These are phyloP conservation scores for Rhizopus arrhizus DNA, from an alignment of 371 early-diverging fungal species.

Conservation along the genomic window DNA sequence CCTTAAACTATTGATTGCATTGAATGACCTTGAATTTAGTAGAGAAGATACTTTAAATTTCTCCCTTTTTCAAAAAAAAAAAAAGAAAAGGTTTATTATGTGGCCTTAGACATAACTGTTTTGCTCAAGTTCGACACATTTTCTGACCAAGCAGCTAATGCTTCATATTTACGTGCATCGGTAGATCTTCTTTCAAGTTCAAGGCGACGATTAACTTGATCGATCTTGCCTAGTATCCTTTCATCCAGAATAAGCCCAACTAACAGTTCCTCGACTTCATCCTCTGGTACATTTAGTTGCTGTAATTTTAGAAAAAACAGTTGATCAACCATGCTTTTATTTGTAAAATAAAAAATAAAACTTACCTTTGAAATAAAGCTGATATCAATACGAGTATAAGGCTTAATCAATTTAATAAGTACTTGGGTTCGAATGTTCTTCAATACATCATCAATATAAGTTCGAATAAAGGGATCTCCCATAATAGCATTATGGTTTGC, in stretches of 20 bases:
- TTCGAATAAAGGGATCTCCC: slow-evolving; percentile 87
- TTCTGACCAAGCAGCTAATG: slow-evolving; percentile 75
- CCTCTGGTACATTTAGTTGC: slow-evolving; percentile 75
- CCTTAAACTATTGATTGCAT: slow-evolving; percentile 77
- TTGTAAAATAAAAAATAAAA: not conserved
- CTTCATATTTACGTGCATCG: slow-evolving; percentile 68
- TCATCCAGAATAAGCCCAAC: slow-evolving; percentile 86
- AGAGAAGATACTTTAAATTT: slow-evolving; percentile 39
- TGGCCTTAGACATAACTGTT: slow-evolving; percentile 65
- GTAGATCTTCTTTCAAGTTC: slow-evolving; percentile 72
- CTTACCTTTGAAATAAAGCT: slow-evolving; percentile 75
- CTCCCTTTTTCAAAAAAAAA: slow-evolving; percentile 22
- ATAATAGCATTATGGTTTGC: slow-evolving; percentile 77
- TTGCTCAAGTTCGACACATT: slow-evolving; percentile 66
- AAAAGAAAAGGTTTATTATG: slow-evolving; percentile 7
- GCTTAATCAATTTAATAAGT: slow-evolving; percentile 79
- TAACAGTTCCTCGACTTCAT: slow-evolving; percentile 84
- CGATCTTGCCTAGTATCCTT: slow-evolving; percentile 82
- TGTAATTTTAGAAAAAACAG: slow-evolving; percentile 21
- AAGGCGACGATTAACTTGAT: slow-evolving; percentile 76
- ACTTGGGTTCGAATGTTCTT: slow-evolving; percentile 90
- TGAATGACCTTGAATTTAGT: slow-evolving; percentile 54
- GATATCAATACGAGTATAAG: slow-evolving; percentile 89
- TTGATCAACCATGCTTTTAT: not conserved
- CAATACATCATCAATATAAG: slow-evolving; percentile 88